These are phyloP conservation scores for Pichia scutulata DNA, from an alignment of 805 yeast species.

Conservation along the genomic window DNA sequence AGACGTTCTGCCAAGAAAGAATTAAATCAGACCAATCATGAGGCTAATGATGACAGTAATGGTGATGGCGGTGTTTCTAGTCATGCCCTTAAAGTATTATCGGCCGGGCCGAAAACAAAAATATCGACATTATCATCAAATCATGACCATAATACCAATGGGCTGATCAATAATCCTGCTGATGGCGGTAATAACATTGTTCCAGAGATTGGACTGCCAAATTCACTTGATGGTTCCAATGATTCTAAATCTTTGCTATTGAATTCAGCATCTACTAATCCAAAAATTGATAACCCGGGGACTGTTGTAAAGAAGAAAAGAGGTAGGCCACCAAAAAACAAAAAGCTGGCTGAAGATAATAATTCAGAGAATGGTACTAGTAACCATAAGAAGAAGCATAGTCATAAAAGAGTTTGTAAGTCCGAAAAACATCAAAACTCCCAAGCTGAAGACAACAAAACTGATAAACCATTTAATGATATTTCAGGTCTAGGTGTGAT, in stretches of 20 bases:
- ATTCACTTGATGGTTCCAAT: not conserved
- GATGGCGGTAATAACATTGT: not conserved
- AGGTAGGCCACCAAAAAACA: slow-evolving; percentile 3
- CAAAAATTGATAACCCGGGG: not conserved
- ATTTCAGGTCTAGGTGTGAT: not conserved
- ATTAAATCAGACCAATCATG: not conserved
- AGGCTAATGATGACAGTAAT: not conserved
- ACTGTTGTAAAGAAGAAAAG: not conserved
- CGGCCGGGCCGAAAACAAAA: not conserved
- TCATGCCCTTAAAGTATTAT: not conserved
- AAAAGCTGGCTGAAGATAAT: too few relatives aligned
- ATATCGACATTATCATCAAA: not conserved
- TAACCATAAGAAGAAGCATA: too few relatives aligned
- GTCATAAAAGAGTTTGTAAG: not conserved
- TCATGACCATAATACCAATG: not conserved
- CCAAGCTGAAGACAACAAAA: not conserved
- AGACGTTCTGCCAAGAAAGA: not conserved
- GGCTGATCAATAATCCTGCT: not conserved
- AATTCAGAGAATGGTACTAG: not conserved
- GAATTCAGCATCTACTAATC: not conserved
- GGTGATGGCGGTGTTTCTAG: not conserved
- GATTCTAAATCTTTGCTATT: not conserved
- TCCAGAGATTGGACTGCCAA: not conserved
- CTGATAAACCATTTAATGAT: not conserved
- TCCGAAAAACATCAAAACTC: not conserved